Evolutionary conservation across 2,329 filamentous ascomycete genomes (phyloP).

Genomic region (Neurospora crassa): DNA sequence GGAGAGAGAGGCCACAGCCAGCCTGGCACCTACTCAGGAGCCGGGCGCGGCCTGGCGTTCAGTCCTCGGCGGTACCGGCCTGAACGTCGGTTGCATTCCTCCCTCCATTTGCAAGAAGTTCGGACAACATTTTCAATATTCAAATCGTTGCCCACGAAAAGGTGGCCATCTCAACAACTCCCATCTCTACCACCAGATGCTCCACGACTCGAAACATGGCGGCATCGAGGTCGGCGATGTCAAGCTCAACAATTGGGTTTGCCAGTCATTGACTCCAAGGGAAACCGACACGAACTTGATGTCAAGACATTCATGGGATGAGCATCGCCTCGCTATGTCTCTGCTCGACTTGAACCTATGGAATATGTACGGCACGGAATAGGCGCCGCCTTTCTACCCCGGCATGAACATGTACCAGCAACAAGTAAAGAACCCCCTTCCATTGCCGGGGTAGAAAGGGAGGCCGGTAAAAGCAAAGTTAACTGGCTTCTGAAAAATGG

Average conservation of each 20-base stretch:
- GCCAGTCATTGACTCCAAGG: conserved; percentile 3
- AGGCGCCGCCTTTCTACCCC: neutral
- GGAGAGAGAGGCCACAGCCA: neutral
- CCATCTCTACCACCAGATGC: conserved; percentile 92
- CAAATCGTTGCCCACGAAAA: neutral
- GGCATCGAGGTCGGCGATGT: neutral
- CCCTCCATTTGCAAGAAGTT: conserved; percentile 67
- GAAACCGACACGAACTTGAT: neutral
- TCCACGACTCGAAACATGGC: conserved; percentile 93
- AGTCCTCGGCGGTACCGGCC: conserved; percentile 20
- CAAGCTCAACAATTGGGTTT: neutral
- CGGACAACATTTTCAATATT: conserved; percentile 25
- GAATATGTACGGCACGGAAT: neutral
- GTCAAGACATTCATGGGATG: conserved; percentile 15
- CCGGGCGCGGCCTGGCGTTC: too few species aligned
- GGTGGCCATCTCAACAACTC: conserved; percentile 85
- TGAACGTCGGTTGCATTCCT: conserved; percentile 98
- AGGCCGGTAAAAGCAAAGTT: neutral
- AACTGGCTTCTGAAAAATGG: neutral
- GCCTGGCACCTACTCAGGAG: too few species aligned
- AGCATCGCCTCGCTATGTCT: conserved; percentile 1
- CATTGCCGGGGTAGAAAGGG: neutral
- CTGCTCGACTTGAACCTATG: neutral
- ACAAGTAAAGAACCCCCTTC: neutral
- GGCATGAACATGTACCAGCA: neutral